Conservation (phyloP, 805 yeast genomes). For the Scheffersomyces coipomensis region DNA sequence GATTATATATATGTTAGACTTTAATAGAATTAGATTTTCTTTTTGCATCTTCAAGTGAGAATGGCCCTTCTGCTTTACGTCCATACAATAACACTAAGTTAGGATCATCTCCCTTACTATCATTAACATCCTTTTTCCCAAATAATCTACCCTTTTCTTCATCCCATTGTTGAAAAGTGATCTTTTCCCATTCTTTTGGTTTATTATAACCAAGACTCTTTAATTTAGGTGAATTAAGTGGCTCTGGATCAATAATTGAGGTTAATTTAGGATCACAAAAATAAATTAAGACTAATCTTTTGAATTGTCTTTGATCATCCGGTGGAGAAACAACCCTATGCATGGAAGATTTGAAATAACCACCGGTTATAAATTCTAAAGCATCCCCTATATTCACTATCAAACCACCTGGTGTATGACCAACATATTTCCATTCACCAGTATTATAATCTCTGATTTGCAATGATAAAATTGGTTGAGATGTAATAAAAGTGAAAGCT, state of each 20-base stretch:
- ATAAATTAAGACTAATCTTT: conserved; percentile 20
- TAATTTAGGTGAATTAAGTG: conserved; percentile 18
- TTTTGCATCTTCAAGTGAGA: conserved; percentile 20
- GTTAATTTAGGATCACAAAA: conserved; percentile 18
- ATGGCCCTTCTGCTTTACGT: conserved; percentile 23
- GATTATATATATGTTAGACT: conserved; percentile 2
- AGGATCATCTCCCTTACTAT: conserved; percentile 31
- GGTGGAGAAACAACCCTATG: conserved; percentile 24
- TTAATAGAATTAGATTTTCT: conserved; percentile 18
- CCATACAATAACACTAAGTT: conserved; percentile 33
- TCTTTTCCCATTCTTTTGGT: conserved; percentile 23
- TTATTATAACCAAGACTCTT: conserved; percentile 14
- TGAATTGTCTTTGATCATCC: conserved; percentile 16
- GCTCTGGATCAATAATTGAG: conserved; percentile 18
- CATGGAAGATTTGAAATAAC: conserved; percentile 20
- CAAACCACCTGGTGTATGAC: conserved; percentile 22
- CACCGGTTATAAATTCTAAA: conserved; percentile 25
- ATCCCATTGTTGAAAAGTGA: conserved; percentile 25
- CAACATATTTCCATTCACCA: conserved; percentile 25
- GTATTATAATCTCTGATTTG: conserved; percentile 24
- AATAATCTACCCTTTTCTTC: conserved; percentile 45
- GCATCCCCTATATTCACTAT: conserved; percentile 26
- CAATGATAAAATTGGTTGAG: conserved; percentile 24
- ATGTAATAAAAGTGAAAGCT: conserved; percentile 24
- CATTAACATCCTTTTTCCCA: conserved; percentile 36